Conservation (phyloP, 2,329 filamentous ascomycete species). For the Fusarium nelsonii region DNA sequence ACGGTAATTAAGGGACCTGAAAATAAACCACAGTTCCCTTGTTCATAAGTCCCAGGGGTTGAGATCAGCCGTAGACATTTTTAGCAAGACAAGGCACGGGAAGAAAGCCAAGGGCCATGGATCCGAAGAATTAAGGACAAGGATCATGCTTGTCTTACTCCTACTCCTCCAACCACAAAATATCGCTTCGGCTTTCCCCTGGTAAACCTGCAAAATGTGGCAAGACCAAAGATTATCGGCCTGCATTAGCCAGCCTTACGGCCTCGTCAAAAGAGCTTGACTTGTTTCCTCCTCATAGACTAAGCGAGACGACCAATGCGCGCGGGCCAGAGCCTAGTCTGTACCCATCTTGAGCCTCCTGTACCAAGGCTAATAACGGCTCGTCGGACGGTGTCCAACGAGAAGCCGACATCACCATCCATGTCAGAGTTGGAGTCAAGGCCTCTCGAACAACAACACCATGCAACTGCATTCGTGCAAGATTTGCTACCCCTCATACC, state of each 20-base stretch:
- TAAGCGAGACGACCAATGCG: too few species aligned
- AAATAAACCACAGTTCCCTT: not conserved
- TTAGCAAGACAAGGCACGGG: not conserved
- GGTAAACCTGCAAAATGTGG: not conserved
- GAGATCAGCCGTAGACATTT: not conserved
- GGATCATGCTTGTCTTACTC: conserved; percentile 27
- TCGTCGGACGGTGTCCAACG: conserved; percentile 28
- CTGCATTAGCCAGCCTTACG: conserved; percentile 42
- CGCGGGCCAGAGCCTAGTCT: not conserved
- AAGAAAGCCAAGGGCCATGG: conserved; percentile 6
- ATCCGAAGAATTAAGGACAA: not conserved
- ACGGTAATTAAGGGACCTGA: not conserved
- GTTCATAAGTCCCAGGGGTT: not conserved
- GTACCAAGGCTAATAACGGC: not conserved
- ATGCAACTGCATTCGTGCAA: not conserved
- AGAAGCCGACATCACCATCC: conserved; percentile 2
- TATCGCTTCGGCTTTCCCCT: conserved; percentile 7
- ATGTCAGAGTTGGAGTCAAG: not conserved
- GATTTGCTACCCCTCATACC: not conserved
- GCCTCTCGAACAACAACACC: not conserved
- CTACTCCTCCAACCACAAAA: not conserved
- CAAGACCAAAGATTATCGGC: conserved; percentile 10
- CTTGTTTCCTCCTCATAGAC: not conserved
- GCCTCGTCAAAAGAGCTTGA: not conserved
- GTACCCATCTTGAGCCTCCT: conserved; percentile 27